Base-by-base conservation (phyloP, 768 basidiomycete genomes). In the Termitomyces sp. region DNA sequence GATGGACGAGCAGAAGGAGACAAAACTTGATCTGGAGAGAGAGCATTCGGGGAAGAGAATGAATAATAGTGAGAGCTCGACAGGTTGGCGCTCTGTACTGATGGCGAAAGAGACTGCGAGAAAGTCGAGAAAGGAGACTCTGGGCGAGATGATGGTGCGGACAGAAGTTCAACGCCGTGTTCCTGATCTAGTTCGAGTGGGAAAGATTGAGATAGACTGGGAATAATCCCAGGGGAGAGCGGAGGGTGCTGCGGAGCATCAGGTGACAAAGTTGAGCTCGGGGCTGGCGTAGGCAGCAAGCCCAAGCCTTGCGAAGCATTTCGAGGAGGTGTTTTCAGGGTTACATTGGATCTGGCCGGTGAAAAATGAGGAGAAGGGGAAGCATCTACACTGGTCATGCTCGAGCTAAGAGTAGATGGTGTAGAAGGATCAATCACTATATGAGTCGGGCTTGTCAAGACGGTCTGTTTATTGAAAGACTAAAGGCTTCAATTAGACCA, bases 381-480 rank as follows among this genome's bases (percentile, higher is more conserved):
- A 12, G 65, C 47, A 9, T 61, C 58, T 38, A 62, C 58, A 55
- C 67, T 68, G 42, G 62, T 62, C 17, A 64, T 28, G 1, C 65
- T 64, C 15, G 71, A 65, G 9, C 58, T 63, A 17, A 71, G 64
- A 4, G 69, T 65, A 14, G 66, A 60, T 23, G 69, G 60, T 42
- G 59, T 43, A 38, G 66, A 66, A 37, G 72, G 55, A 61, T 80
- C 76, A 15, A 73, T 71, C 3, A 81, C 62, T 11, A 79, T 72
- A 55, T 79, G 79, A 4, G 78, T 80, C 9, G 81, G 80, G 9
- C 74, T 70, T 53, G 82, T 71, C 3, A 67, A 63, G 77, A 80
- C 5, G 80, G 72, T 45, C 17, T 42, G 21, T 11, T 30, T 21
- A 23, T 38, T 52, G 28, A 19, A 5, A 44, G 50, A 38, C 59